These are phyloP conservation scores for Dendrothele bispora DNA, from an alignment of 768 basidiomycete genomes.

Conservation along the genomic window DNA sequence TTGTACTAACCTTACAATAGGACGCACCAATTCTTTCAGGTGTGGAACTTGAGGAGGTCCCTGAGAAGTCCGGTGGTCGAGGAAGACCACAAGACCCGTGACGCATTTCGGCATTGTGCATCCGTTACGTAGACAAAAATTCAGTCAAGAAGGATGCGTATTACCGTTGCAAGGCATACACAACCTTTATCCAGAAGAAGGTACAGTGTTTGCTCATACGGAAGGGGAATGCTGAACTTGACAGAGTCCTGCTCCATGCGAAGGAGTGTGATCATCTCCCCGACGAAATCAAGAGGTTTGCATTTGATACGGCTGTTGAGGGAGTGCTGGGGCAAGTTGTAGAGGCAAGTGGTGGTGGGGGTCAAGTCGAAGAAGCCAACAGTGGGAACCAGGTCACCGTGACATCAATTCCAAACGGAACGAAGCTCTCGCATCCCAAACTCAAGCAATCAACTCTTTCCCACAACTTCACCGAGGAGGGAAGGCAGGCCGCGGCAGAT, in stretches of 20 bases:
- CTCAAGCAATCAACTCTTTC: background rate
- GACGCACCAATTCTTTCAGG: background rate
- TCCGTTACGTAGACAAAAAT: background rate
- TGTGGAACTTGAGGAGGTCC: background rate
- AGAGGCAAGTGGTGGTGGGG: background rate
- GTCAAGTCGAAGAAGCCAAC: background rate
- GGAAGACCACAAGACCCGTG: background rate
- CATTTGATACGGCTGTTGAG: background rate
- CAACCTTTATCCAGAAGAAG: background rate
- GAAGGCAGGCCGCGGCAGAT: background rate
- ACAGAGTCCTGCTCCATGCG: background rate
- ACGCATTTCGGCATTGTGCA: background rate
- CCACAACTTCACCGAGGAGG: background rate
- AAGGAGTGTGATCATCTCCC: background rate
- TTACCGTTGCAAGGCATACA: background rate
- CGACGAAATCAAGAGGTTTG: background rate
- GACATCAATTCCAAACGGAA: background rate
- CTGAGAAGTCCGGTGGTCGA: background rate
- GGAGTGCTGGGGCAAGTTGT: background rate
- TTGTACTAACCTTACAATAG: too few relatives aligned
- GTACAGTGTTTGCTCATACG: background rate
- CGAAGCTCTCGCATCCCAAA: background rate
- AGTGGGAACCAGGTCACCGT: background rate
- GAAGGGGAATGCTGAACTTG: background rate
- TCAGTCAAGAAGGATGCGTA: background rate